Evolutionary conservation across 148 eudicot species (phyloP), one percentile per base, ranked within the genome.

Genomic region (Mesembryanthemum crystallinum): DNA sequence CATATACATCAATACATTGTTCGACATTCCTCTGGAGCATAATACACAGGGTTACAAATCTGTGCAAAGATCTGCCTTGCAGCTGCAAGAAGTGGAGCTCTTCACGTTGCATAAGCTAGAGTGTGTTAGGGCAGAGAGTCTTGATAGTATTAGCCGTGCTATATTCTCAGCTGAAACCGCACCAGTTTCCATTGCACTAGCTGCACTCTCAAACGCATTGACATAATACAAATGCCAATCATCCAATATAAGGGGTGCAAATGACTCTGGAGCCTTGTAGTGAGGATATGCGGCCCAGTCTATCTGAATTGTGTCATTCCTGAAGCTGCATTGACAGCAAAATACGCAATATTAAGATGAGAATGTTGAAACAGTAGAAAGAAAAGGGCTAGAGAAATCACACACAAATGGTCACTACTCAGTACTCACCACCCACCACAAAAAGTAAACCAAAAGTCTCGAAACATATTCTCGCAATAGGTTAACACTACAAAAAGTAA

Each of bases 281-380:
- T 89, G 96, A 77, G 98, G 98, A 77, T 94, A 94, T 18, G 98
- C 98, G 27, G 83, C 96, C 98, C 98, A 94, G 75, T 94, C 76
- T 67, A 94, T 90, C 67, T 67, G 83, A 74, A 90, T 74, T 7
- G 94, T 89, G 87, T 92, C 97, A 24, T 33, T 85, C 81, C 96
- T 87, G 27, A 72, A 74, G 49, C 97, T 92, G 84, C 64, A 81
- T 45, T 65, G 43, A 18, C 13, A 64, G 6, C 64, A 57, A 61
- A 17, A 47, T 11, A 43, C 14, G 62, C 68, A 64, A 52, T 42
- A 27, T 64, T 37, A 23, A 43, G n/a, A 45, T 37, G 69, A 9
- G 64, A 45, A 39, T 7, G 12, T 39, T 49, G 18, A 37, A 58
- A 32, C 25, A 35, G 28, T 0, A 29, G 8, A 12, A 9, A 9